Evolutionary conservation across 139 green algal species (phyloP).

Genomic region (Closterium sp.): DNA sequence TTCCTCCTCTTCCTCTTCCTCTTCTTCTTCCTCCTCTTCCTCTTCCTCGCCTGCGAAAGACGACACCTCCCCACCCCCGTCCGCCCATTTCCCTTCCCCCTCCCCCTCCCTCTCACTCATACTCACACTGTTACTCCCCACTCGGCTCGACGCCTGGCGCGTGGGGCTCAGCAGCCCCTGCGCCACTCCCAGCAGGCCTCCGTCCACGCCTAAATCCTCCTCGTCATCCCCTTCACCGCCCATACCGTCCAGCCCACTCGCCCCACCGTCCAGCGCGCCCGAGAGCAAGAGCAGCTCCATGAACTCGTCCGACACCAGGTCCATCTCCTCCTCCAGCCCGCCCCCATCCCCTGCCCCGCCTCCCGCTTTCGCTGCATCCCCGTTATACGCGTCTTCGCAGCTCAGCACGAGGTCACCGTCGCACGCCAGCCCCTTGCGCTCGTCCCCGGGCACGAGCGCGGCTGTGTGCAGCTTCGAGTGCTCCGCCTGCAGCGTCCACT

Average conservation of each 20-base stretch:
- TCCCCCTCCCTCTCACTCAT: neutral
- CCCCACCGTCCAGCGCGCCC: neutral
- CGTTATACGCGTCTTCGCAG: too few relatives aligned
- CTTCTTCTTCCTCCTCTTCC: neutral
- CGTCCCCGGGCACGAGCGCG: too few relatives aligned
- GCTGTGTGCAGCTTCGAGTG: too few relatives aligned
- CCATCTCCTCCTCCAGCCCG: neutral
- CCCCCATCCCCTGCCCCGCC: neutral
- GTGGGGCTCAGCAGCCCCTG: neutral
- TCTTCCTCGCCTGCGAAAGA: neutral
- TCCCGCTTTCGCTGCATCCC: neutral
- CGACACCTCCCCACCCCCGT: neutral
- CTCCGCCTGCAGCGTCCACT: slow-evolving; percentile 1
- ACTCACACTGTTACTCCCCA: neutral
- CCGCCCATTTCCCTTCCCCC: too few relatives aligned
- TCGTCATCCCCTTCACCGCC: neutral
- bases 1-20: neutral
- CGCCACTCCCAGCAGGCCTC: neutral
- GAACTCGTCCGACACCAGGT: neutral
- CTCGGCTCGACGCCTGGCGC: neutral
- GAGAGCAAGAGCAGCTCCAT: neutral
- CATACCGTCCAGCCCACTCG: neutral
- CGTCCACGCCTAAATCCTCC: neutral
- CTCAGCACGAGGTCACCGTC: too few relatives aligned
- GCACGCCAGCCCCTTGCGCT: neutral